Conservation (phyloP, 441 rosid species). For the Hura crepitans region DNA sequence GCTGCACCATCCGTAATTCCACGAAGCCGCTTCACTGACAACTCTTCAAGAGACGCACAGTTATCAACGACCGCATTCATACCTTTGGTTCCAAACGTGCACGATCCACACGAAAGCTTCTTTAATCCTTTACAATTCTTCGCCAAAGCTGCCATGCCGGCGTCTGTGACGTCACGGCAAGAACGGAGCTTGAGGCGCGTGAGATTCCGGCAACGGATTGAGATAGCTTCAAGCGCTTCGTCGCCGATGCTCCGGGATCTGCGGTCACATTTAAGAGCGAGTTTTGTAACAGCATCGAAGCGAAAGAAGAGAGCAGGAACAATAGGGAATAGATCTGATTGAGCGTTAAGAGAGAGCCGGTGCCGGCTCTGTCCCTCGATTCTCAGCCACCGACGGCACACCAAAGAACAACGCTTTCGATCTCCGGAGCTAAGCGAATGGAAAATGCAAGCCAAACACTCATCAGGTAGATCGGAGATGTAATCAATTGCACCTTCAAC, state of each 20-base stretch:
- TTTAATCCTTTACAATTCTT: slow-evolving; percentile 63
- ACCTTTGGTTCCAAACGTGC: slow-evolving; percentile 78
- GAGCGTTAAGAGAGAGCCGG: slow-evolving; percentile 74
- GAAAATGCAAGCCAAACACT: slow-evolving; percentile 70
- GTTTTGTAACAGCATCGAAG: slow-evolving; percentile 81
- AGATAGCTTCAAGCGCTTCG: slow-evolving; percentile 55
- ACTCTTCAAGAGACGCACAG: slow-evolving; percentile 63
- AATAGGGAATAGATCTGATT: slow-evolving; percentile 48
- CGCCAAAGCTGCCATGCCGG: slow-evolving; percentile 62
- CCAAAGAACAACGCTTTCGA: slow-evolving; percentile 63
- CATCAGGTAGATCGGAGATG: slow-evolving; percentile 68
- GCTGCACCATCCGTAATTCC: slow-evolving; percentile 50
- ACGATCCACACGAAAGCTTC: slow-evolving; percentile 80
- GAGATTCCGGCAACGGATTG: slow-evolving; percentile 56
- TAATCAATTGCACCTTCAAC: slow-evolving; percentile 36
- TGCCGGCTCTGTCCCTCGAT: slow-evolving; percentile 82
- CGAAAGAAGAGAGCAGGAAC: slow-evolving; percentile 59
- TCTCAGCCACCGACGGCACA: slow-evolving; percentile 64
- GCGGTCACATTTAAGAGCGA: slow-evolving; percentile 75
- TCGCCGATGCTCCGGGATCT: slow-evolving; percentile 65
- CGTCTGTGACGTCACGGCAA: slow-evolving; percentile 69
- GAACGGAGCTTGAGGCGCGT: slow-evolving; percentile 74
- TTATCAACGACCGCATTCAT: slow-evolving; percentile 76
- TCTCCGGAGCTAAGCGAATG: slow-evolving; percentile 57
- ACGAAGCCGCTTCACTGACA: slow-evolving; percentile 73